Conservation (phyloP, 352 stramenopile species). For the Aphanomyces stellatus region DNA sequence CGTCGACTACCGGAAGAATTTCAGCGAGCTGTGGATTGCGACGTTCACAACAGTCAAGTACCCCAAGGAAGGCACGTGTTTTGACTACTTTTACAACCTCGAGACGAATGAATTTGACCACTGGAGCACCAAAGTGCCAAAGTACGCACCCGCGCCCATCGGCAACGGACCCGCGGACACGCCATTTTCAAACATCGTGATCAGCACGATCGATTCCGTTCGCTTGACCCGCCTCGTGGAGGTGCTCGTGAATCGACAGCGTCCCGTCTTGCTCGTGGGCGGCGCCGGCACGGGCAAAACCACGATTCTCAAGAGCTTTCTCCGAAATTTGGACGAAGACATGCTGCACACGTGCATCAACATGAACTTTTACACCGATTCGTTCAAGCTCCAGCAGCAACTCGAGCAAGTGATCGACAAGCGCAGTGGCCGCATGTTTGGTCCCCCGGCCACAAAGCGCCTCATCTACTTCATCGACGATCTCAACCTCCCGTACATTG, state of each 20-base stretch:
- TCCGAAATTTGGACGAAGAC: constrained; percentile 84
- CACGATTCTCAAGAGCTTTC: constrained; percentile 95
- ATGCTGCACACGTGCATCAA: constrained; percentile 96
- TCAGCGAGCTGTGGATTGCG: constrained; percentile 75
- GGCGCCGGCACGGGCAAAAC: constrained; percentile 96
- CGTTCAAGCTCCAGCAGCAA: constrained; percentile 91
- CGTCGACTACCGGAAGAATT: constrained; percentile 85
- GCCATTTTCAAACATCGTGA: constrained; percentile 94
- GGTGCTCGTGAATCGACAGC: constrained; percentile 88
- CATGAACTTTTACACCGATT: constrained; percentile 97
- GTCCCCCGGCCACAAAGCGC: constrained; percentile 91
- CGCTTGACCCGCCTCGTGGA: constrained; percentile 93
- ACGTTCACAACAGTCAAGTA: constrained; percentile 87
- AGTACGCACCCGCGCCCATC: constrained; percentile 87
- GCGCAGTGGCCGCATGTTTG: constrained; percentile 91
- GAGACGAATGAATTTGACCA: constrained; percentile 87
- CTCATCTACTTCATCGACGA: constrained; percentile 97
- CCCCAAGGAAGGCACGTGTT: constrained; percentile 92
- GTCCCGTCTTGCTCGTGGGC: constrained; percentile 93
- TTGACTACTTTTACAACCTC: constrained; percentile 97
- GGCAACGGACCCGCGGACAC: constrained; percentile 89
- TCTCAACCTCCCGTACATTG: constrained; percentile 94
- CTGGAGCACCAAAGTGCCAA: constrained; percentile 90
- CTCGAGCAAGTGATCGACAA: constrained; percentile 97
- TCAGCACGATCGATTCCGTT: constrained; percentile 94